A percentile compares a stretch with the other conserved stretches of the same genome.
phyloP scores from a whole-genome alignment of 2,329 filamentous ascomycete species.

The Epichloe amarillans region DNA sequence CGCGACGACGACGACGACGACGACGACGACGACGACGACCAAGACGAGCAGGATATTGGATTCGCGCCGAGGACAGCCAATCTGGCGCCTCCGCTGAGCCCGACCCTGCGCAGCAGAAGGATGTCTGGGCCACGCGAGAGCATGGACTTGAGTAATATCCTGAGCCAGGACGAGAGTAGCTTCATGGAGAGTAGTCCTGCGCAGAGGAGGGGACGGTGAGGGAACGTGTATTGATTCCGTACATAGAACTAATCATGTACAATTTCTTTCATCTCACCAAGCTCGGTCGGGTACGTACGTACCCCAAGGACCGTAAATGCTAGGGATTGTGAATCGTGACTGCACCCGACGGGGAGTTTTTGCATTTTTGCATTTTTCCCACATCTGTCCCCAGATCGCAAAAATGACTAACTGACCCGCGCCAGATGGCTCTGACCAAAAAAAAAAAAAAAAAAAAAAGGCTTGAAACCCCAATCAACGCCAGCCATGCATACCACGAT shows the following conservation, averaged over 20 bases:
- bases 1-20: conserved; percentile 8
- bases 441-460: too few species aligned
- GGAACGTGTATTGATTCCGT: too few species aligned
- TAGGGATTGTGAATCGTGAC: too few species aligned
- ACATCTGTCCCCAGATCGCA: too few species aligned
- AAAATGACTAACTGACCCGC: too few species aligned
- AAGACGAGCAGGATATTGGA: conserved; percentile 18
- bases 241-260: background rate
- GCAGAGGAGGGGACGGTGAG: conserved; percentile 1
- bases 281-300: too few species aligned
- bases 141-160: conserved; percentile 42
- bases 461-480: too few species aligned
- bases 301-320: too few species aligned
- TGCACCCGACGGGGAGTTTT: too few species aligned
- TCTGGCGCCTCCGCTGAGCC: conserved; percentile 23
- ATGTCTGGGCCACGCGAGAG: conserved; percentile 26
- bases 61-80: conserved; percentile 25
- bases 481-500: too few species aligned
- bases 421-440: too few species aligned
- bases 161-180: conserved; percentile 45
- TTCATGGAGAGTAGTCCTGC: conserved; percentile 39
- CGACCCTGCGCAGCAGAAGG: conserved; percentile 20
- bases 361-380: too few species aligned
- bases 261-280: background rate
- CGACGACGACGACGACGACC: conserved; percentile 11